These are phyloP conservation scores for Fistulifera solaris DNA, from an alignment of 108 stramenopile species.

Conservation along the genomic window DNA sequence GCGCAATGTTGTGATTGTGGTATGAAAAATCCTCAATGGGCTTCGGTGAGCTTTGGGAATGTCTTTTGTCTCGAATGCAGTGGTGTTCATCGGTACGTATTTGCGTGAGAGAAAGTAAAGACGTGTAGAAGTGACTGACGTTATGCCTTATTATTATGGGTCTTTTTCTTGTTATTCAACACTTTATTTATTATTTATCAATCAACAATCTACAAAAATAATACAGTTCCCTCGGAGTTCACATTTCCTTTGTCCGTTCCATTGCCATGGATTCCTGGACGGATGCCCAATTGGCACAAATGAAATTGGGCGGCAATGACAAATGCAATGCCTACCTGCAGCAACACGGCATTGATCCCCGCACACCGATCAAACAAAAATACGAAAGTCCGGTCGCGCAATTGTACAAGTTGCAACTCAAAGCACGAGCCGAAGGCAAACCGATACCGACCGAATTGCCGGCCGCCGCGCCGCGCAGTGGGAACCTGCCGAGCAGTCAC, in stretches of 20 bases:
- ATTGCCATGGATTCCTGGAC: slow-evolving; percentile 98
- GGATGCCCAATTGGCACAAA: slow-evolving; percentile 56
- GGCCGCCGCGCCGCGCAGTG: slow-evolving; percentile 17
- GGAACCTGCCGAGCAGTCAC: slow-evolving; percentile 17
- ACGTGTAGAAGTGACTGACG: too few relatives aligned
- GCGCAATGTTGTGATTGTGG: slow-evolving; percentile 90
- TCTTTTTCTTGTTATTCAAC: too few relatives aligned
- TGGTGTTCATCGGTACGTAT: slow-evolving; percentile 87
- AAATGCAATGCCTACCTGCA: slow-evolving; percentile 55
- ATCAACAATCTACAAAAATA: not conserved
- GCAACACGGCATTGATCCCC: slow-evolving; percentile 47
- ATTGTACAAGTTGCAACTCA: slow-evolving; percentile 74
- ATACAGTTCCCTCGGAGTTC: slow-evolving; percentile 84
- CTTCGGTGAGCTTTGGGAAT: slow-evolving; percentile 88
- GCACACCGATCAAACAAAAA: slow-evolving; percentile 70
- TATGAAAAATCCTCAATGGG: slow-evolving; percentile 96
- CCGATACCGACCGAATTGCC: slow-evolving; percentile 73
- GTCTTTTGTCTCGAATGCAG: slow-evolving; percentile 97
- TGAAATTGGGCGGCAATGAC: slow-evolving; percentile 81
- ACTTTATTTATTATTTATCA: too few relatives aligned
- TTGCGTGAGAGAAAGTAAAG: not conserved
- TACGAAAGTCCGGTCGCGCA: slow-evolving; percentile 79
- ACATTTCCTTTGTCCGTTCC: slow-evolving; percentile 93
- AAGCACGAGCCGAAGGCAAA: slow-evolving; percentile 71
- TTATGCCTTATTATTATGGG: too few relatives aligned